phyloP scores from a whole-genome alignment of 139 green algal species.

The Coelastrella sp. region DNA sequence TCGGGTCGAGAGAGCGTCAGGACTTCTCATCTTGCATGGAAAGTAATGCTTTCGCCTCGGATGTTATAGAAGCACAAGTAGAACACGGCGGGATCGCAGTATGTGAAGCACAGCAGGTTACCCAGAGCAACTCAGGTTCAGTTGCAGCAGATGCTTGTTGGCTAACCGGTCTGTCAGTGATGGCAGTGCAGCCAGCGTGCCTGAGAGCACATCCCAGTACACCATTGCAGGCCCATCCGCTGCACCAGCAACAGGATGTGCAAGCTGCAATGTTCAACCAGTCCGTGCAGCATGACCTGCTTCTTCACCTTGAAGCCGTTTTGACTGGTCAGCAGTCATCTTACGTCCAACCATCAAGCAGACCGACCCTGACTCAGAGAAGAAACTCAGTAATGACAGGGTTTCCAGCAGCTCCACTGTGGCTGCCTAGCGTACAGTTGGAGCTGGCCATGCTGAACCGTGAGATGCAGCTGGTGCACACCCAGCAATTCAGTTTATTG shows the following conservation, averaged over 20 bases:
- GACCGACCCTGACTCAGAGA: too few species aligned
- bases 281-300: neutral
- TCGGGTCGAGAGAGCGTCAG: too few species aligned
- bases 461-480: conserved; percentile 22
- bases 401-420: neutral
- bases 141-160: neutral
- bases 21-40: too few species aligned
- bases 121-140: neutral
- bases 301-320: neutral
- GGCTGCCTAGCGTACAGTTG: neutral
- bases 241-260: neutral
- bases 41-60: too few species aligned
- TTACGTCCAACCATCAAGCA: neutral
- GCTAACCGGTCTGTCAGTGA: neutral
- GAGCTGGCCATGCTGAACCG: conserved; percentile 7
- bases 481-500: neutral
- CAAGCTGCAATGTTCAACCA: neutral
- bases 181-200: conserved; percentile 25
- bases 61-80: too few species aligned
- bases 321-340: neutral
- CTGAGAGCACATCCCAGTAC: neutral
- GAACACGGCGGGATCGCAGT: too few species aligned
- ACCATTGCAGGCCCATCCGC: neutral
- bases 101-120: neutral
- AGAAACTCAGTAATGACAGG: neutral